These are phyloP conservation scores for Echria macrotheca DNA, from an alignment of 495 filamentous ascomycete species.

Conservation along the genomic window DNA sequence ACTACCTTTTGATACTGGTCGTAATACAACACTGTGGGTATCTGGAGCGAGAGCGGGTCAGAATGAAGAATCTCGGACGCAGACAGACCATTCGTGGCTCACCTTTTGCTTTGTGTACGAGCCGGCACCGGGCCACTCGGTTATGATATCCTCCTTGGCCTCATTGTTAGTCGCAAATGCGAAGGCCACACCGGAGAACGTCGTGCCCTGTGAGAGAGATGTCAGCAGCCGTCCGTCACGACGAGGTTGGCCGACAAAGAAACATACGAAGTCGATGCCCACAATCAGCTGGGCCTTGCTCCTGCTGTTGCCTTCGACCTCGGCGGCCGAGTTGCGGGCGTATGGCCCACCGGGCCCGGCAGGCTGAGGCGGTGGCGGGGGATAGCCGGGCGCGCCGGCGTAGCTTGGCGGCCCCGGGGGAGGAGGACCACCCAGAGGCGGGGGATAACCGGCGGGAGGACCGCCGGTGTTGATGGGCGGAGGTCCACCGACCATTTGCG, in stretches of 20 bases:
- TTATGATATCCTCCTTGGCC: slow-evolving; percentile 74
- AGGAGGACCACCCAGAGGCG: slow-evolving; percentile 47
- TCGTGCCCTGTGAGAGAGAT: slow-evolving; percentile 52
- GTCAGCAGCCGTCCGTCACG: slow-evolving; percentile 20
- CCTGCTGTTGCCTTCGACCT: slow-evolving; percentile 81
- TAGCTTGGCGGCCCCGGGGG: slow-evolving; percentile 44
- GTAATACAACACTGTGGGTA: slow-evolving; percentile 70
- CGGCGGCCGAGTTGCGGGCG: slow-evolving; percentile 56
- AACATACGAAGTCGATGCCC: slow-evolving; percentile 73
- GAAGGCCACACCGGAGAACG: slow-evolving; percentile 70
- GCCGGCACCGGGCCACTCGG: slow-evolving; percentile 70
- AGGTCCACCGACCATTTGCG: slow-evolving; percentile 64
- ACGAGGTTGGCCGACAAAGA: neutral
- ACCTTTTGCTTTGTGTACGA: slow-evolving; percentile 76
- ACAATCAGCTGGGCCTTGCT: slow-evolving; percentile 77
- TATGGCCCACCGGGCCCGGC: slow-evolving; percentile 40
- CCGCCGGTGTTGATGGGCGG: slow-evolving; percentile 65
- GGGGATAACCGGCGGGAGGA: slow-evolving; percentile 49
- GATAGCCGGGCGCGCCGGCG: slow-evolving; percentile 35
- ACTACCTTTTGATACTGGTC: slow-evolving; percentile 74
- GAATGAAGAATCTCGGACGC: neutral
- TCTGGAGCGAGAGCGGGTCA: slow-evolving; percentile 36
- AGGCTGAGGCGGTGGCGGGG: slow-evolving; percentile 40
- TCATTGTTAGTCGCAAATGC: slow-evolving; percentile 72
- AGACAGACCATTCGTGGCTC: neutral